Base-by-base conservation (phyloP, 176 grass and related monocot genomes). In the Carex cristatella region DNA sequence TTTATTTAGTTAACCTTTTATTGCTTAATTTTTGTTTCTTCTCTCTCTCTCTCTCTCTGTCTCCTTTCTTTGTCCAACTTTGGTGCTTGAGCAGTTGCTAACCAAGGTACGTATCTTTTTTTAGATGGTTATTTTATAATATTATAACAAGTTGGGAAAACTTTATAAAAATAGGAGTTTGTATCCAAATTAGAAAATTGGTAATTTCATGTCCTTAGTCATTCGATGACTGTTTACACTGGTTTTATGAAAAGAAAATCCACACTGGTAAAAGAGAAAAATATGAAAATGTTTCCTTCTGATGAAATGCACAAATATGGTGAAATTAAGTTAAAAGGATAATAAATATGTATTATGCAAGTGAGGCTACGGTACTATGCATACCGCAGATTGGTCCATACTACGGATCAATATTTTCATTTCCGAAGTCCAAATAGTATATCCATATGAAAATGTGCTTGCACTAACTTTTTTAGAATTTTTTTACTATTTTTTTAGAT, bases 1-100 rank as follows among this genome's bases (percentile, higher is more conserved):
- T 83, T 83, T 32, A 69, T 63, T 83, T 65, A 83, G 59, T 83
- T 83, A 54, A 82, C 79, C 49, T 42, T 80, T 62, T 69, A 64
- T 65, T 83, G 42, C 35, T 81, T 81, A 81, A 65, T 81, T 81
- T 81, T 81, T 48, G 23, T 59, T 81, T 65, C 55, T 62, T 57
- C 46, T 81, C 58, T 40, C 38, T 40, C 38, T 38, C 4, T 38
- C 37, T 38, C 38, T 40, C 38, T 40, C 38, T 40, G 23, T 65
- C 79, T 61, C 77, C 79, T 65, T 81, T 58, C 74, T 56, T 78
- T 78, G 51, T 72, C 38, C 16, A 23, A 51, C 74, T 33, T 78
- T 57, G 28, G 53, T 79, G 74, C 53, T 79, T 79, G 27, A 79
- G 74, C 74, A 58, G 74, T 79, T 79, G 74, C 74, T 79, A 79